These are phyloP conservation scores for Ophiocytium majus DNA, from an alignment of 352 stramenopile species.

Conservation along the genomic window DNA sequence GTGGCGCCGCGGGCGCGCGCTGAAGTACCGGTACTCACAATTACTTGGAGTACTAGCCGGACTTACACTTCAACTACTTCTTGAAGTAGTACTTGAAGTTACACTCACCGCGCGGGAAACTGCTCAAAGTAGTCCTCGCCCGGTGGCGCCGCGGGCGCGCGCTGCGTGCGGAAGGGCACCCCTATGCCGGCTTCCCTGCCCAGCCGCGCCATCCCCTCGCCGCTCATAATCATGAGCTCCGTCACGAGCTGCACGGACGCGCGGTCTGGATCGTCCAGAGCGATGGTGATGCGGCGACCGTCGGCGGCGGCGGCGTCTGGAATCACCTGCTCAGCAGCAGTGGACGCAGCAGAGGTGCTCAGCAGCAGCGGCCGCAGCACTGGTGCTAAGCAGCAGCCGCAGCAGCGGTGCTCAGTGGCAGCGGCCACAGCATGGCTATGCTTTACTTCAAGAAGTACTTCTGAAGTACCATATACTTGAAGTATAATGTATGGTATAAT, in stretches of 20 bases:
- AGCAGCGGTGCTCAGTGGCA: too few species aligned
- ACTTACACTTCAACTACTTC: too few species aligned
- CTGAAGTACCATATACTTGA: too few species aligned
- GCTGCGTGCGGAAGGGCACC: conserved; percentile 38
- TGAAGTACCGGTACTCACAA: too few species aligned
- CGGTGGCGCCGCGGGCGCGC: conserved; percentile 3
- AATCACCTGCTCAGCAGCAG: conserved; percentile 33
- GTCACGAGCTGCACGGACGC: conserved; percentile 39
- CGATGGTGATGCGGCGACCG: conserved; percentile 29
- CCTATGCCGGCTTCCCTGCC: conserved; percentile 27
- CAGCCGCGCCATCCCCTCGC: conserved; percentile 43
- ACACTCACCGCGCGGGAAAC: conserved; percentile 4
- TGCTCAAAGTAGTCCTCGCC: conserved; percentile 16
- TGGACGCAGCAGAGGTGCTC: too few species aligned
- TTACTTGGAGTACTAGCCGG: too few species aligned
- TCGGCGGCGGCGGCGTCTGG: conserved; percentile 11
- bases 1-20: conserved; percentile 10
- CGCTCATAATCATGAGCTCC: conserved; percentile 54
- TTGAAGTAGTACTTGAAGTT: too few species aligned
- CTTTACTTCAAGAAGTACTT: too few species aligned
- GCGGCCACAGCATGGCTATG: too few species aligned
- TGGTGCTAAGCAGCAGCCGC: not conserved
- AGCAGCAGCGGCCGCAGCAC: too few species aligned
- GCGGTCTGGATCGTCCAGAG: conserved; percentile 30
- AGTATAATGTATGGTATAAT: not conserved